These are phyloP conservation scores for Collybiopsis luxurians DNA, from an alignment of 768 basidiomycete genomes.

Conservation along the genomic window DNA sequence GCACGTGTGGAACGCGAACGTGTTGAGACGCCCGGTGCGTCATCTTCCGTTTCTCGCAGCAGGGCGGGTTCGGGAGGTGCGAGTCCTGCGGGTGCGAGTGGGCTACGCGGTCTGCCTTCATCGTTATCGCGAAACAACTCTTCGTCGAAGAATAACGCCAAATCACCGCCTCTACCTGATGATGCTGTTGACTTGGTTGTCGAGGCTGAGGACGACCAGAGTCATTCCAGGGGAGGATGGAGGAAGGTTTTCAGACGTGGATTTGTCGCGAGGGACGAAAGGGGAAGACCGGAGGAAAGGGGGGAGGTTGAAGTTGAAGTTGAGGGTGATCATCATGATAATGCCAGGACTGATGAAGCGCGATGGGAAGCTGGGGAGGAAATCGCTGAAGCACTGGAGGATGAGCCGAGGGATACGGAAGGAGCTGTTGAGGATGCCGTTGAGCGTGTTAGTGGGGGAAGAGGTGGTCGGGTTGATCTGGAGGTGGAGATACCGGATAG, in stretches of 20 bases:
- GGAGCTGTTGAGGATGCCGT: neutral
- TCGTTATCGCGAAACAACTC: conserved; percentile 31
- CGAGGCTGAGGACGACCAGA: conserved; percentile 58
- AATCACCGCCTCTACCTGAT: conserved; percentile 38
- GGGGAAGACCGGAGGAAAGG: conserved; percentile 25
- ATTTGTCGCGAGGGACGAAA: conserved; percentile 36
- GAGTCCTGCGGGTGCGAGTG: conserved; percentile 1
- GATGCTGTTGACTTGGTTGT: conserved; percentile 92
- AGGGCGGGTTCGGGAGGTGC: neutral
- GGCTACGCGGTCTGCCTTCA: conserved; percentile 24
- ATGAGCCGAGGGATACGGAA: conserved; percentile 30
- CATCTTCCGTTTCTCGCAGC: conserved; percentile 1
- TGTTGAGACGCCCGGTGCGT: conserved; percentile 19
- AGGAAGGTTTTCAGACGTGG: conserved; percentile 54
- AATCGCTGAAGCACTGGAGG: conserved; percentile 29
- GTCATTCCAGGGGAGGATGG: conserved; percentile 45
- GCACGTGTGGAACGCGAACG: conserved; percentile 17
- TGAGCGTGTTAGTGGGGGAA: conserved; percentile 8
- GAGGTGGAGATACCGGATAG: conserved; percentile 23
- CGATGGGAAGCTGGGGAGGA: conserved; percentile 41
- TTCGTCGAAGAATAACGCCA: conserved; percentile 20
- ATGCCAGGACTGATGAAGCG: conserved; percentile 10
- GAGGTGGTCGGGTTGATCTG: conserved; percentile 19
- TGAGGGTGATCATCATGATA: neutral
- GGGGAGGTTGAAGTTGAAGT: conserved; percentile 42